Base-by-base conservation (phyloP, 1,139 yeast genomes). In the Pichia sp. region DNA sequence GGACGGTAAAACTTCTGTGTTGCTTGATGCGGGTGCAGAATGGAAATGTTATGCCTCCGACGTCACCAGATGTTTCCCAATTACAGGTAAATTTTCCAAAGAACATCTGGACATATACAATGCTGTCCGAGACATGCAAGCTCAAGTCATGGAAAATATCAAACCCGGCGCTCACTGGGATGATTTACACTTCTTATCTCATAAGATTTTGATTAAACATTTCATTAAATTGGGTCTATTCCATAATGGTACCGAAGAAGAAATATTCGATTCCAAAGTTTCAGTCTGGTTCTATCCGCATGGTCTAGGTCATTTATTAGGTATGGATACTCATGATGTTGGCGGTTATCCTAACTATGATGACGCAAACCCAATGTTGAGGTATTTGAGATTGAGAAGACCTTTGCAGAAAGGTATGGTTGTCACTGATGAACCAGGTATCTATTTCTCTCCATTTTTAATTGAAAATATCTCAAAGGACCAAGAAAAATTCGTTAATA, bases 21-120 rank as follows among this genome's bases (percentile, higher is more conserved):
- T 92, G 50, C 81, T 92, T 49, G 98, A 92, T 65, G 97, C 97
- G 5, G 98, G 98, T 43, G 95, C 96, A 6, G 97, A 90, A 67
- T 90, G 97, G 96, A 77, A 78, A 52, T 79, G 87, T 59, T 92
- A 92, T 64, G 92, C 96, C 4, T 74, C 90, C 41, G 98, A 92
- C 61, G 96, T 92, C 42, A 92, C 98, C 26, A 76, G 98, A 62
- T 85, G 95, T 60, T 92, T 88, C 76, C 98, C 98, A 27, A 79
- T 88, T 49, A 75, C 72, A 52, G 98, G 98, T 7, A 81, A 81
- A 49, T 92, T 96, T 90, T 76, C 92, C 10, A 74, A 75, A 52
- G 97, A 92, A 60, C 94, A 90, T 54, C 75, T 85, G 55, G 85
- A 77, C 46, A 81, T 92, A 44, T 92, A 92, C 62, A 78, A 77